Base-by-base conservation (phyloP, 441 rosid species). In the Erodium trifolium region DNA sequence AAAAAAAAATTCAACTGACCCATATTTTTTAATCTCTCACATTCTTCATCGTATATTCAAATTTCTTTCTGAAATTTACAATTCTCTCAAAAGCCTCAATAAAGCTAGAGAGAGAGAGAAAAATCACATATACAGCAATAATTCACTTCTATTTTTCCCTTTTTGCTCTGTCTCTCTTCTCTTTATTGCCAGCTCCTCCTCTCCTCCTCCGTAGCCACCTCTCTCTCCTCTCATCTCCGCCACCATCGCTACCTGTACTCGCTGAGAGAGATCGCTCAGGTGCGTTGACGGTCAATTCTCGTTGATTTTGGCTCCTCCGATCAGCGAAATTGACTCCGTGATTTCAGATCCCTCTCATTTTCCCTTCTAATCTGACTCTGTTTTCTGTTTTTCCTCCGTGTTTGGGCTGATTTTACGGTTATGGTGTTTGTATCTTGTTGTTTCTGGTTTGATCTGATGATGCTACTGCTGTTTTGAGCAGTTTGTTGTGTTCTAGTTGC, bases 171-270 rank as follows among this genome's bases (percentile, higher is more conserved):
- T 49, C 51, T 53, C 51, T 53, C 29, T 73, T 49, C 6, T 47
- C 75, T 72, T 73, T 77, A 55, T 76, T 77, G 78, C 77, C 82
- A 77, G 71, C 79, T 72, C 67, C 66, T 35, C 60, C 45, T 37
- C 43, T 37, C 5, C 43, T 37, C 43, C 43, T 37, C 27, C 27
- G 27, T 23, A 23, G 27, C 27, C 27, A 23, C 2, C 27, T 23
- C 27, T 23, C 27, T 23, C 27, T 23, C 27, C 10, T 47, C 72
- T 65, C 70, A 27, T 59, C 71, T 35, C 74, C 73, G 60, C 65
- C 53, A 60, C 8, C 69, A 65, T 47, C 13, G 62, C 10, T 55
- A n/a, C 55, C 3, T 60, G 27, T 23, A 23, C 27, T 23, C 27
- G 9, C 63, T 37, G 71, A 19, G 65, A 17, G 23, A 62, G 65